A percentile compares a stretch with the other conserved stretches of the same genome.
These are phyloP conservation scores for Gnomoniopsis smithogilvyi DNA, from an alignment of 2,329 filamentous ascomycete genomes.

Conservation along the genomic window DNA sequence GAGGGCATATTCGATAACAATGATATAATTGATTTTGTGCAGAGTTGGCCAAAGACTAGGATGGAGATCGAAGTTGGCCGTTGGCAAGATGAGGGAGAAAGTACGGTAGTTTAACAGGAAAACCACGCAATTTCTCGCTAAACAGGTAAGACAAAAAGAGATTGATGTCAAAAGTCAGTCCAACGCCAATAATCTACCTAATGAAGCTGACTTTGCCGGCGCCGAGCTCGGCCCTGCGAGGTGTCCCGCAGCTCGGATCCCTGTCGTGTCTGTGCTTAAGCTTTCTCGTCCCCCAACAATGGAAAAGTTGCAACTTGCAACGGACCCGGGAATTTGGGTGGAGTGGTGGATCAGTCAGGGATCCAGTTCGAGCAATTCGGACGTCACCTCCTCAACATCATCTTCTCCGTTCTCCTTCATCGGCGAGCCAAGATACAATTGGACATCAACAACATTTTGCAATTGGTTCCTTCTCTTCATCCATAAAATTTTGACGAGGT, in stretches of 20 bases:
- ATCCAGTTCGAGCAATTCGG: not conserved
- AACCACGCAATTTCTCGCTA: not conserved
- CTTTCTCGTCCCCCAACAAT: not conserved
- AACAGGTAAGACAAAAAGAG: not conserved
- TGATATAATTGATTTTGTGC: not conserved
- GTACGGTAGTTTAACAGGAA: not conserved
- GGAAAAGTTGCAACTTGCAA: not conserved
- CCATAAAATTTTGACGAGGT: too few species aligned
- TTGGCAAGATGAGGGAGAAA: not conserved
- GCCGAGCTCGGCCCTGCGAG: not conserved
- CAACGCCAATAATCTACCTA: not conserved
- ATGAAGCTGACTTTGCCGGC: not conserved
- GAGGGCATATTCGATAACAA: conserved; percentile 8
- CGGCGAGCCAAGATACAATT: too few species aligned
- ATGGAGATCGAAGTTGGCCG: not conserved
- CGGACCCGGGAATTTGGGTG: not conserved
- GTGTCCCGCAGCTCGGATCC: not conserved
- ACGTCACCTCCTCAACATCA: not conserved
- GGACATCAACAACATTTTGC: too few species aligned
- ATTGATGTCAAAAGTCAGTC: not conserved
- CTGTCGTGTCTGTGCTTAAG: not conserved
- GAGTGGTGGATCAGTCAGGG: not conserved
- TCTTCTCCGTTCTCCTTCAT: not conserved
- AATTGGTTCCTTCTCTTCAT: too few species aligned
- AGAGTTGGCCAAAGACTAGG: not conserved